Base-by-base conservation (phyloP, 2,329 filamentous ascomycete species). In the Aspergillus floridensis region DNA sequence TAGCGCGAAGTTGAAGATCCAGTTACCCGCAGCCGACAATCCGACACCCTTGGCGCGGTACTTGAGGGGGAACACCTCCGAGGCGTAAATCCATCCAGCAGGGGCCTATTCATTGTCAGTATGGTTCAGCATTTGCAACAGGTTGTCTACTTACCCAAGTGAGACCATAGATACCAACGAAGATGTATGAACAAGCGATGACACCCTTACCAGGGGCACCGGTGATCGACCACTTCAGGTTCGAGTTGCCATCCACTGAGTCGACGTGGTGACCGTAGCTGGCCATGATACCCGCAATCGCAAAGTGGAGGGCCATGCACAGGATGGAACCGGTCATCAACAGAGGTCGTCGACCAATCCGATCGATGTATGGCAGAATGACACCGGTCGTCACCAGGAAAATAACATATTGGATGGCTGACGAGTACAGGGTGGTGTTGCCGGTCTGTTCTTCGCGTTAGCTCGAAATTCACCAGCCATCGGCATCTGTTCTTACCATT, bases 41-140 rank as follows among this genome's bases (percentile, higher is more conserved):
- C 85, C 84, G 10, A 87, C 84, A 1, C 84, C 86, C 71, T 87
- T 88, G 56, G 85, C 86, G 57, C 86, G 83, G n/a, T 88, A 82
- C 38, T 84, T 82, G 7, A 86, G 79, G 0, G 86, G 86, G 73
- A 84, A 88, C n/a, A 88, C 78, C 68, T 88, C 86, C 0, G 85
- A 81, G 0, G 81, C 83, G 65, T 88, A 88, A 8, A 82, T 79
- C 81, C 82, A 84, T 1, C 77, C 82, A 0, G 83, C 78, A 0
- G 85, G 84, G 0, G 82, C 84, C 85, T 74, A 21, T 5, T 16
- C n/a, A 2, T 31, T 8, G 31, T 58, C 10, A 35, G 32, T 14
- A 16, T 2, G 32, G 32, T 12, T 6, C 32, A 16, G 32, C 32
- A 16, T 35, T 4, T 16, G 10, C 11, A 5, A 4, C 0, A 5